Evolutionary conservation across 306 rosid genomes (phyloP).

Genomic region (Delonix regia): DNA sequence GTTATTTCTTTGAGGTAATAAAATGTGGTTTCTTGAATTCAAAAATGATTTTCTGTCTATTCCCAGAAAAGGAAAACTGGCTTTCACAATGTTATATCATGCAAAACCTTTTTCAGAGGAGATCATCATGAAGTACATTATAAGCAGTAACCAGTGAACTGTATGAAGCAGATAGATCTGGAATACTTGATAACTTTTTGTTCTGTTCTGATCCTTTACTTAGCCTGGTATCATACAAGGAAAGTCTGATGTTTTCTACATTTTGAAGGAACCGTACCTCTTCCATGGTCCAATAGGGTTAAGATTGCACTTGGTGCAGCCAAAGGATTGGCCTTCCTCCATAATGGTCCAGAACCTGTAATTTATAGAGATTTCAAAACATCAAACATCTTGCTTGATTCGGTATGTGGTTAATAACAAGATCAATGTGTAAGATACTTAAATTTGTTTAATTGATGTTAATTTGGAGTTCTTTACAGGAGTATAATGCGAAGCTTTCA

Average conservation of each 20-base stretch:
- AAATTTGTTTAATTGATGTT: conserved; percentile 2
- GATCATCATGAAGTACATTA: conserved; percentile 2
- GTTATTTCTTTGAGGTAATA: background rate
- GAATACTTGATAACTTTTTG: background rate
- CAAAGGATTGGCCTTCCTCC: conserved; percentile 96
- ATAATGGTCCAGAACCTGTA: conserved; percentile 89
- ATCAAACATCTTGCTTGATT: conserved; percentile 92
- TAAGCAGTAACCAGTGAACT: background rate
- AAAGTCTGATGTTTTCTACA: conserved; percentile 44
- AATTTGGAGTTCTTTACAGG: conserved; percentile 52
- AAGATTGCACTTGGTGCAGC: conserved; percentile 97
- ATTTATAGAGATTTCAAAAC: conserved; percentile 98
- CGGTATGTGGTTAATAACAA: conserved; percentile 53
- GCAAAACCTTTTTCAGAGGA: background rate
- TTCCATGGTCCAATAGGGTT: conserved; percentile 91
- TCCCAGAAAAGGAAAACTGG: background rate
- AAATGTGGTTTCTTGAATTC: conserved; percentile 13
- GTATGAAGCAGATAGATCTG: conserved; percentile 25
- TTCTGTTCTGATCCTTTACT: conserved; percentile 26
- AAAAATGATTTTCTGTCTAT: background rate
- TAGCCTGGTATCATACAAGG: conserved; percentile 26
- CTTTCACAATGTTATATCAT: background rate
- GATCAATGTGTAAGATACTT: conserved; percentile 6
- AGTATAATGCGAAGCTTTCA: conserved; percentile 95
- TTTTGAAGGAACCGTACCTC: conserved; percentile 93